These are phyloP conservation scores for Pleurotus tuoliensis DNA, from an alignment of 768 basidiomycete genomes.

Conservation along the genomic window DNA sequence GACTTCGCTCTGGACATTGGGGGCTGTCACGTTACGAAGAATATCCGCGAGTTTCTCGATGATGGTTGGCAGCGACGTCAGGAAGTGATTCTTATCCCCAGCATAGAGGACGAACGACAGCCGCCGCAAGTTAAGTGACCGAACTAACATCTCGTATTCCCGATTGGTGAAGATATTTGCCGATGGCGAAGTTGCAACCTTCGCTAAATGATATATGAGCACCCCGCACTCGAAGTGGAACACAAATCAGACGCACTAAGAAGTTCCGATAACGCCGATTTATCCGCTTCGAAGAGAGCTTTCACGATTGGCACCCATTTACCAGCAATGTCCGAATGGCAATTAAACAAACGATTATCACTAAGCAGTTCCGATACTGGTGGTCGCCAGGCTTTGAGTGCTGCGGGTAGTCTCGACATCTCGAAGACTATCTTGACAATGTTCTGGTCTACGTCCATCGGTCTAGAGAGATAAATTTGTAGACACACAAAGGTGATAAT, in stretches of 20 bases:
- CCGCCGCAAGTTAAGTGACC: constrained; percentile 83
- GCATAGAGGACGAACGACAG: constrained; percentile 84
- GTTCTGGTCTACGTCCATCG: constrained; percentile 70
- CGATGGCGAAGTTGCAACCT: constrained; percentile 80
- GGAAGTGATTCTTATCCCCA: constrained; percentile 87
- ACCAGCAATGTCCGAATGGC: constrained; percentile 46
- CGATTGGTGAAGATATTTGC: constrained; percentile 95
- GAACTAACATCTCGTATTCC: constrained; percentile 87
- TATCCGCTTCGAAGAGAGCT: constrained; percentile 81
- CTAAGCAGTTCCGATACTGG: constrained; percentile 78
- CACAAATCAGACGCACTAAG: constrained; percentile 49
- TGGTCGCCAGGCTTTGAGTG: constrained; percentile 81
- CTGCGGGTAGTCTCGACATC: constrained; percentile 72
- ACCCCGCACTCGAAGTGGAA: constrained; percentile 29
- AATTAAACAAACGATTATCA: constrained; percentile 87
- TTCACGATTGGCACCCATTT: constrained; percentile 80
- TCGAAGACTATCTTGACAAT: constrained; percentile 70
- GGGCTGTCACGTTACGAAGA: constrained; percentile 71
- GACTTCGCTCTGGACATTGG: constrained; percentile 89
- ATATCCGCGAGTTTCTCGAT: constrained; percentile 97
- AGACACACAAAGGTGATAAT: constrained; percentile 8
- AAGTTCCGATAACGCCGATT: constrained; percentile 79
- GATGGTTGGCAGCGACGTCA: constrained; percentile 87
- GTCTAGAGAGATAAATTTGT: constrained; percentile 35
- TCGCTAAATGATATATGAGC: constrained; percentile 37